These are phyloP conservation scores for Rhododendron vialii DNA, from an alignment of 148 eudicot species.

Conservation along the genomic window DNA sequence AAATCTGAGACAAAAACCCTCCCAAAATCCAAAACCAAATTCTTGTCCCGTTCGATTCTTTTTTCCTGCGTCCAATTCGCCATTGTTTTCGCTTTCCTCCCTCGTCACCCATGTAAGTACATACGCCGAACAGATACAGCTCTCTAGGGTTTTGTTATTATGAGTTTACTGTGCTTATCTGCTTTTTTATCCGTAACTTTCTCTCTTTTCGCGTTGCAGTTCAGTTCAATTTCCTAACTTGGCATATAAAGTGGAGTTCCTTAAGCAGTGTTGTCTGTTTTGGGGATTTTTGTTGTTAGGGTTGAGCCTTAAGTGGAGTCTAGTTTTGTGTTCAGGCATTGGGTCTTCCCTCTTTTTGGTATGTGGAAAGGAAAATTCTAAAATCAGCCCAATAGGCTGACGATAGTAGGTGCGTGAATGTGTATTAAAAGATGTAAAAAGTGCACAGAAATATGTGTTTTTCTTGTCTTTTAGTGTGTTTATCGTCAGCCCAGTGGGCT, in stretches of 20 bases:
- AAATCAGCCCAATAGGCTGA: too few relatives aligned
- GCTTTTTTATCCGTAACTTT: background rate
- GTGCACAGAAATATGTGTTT: too few relatives aligned
- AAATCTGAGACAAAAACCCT: background rate
- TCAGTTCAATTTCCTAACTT: background rate
- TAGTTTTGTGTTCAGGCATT: background rate
- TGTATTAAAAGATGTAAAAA: too few relatives aligned
- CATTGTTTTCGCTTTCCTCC: background rate
- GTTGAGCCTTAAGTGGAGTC: background rate
- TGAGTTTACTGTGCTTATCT: background rate
- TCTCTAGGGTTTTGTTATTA: background rate
- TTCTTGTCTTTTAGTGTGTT: too few relatives aligned
- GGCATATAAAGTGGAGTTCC: background rate
- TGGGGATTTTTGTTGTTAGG: background rate
- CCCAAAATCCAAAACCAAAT: background rate
- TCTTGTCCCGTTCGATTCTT: background rate
- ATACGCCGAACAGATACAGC: background rate
- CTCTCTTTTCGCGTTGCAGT: background rate
- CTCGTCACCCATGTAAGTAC: conserved; percentile 8
- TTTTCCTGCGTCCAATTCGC: background rate
- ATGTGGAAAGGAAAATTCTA: too few relatives aligned
- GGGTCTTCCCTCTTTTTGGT: background rate
- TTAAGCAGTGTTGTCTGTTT: background rate
- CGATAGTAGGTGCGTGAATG: too few relatives aligned
- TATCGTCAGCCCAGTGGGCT: too few relatives aligned